phyloP scores from a whole-genome alignment of 2,329 filamentous ascomycete genomes.

The Microsporum ferrugineum region DNA sequence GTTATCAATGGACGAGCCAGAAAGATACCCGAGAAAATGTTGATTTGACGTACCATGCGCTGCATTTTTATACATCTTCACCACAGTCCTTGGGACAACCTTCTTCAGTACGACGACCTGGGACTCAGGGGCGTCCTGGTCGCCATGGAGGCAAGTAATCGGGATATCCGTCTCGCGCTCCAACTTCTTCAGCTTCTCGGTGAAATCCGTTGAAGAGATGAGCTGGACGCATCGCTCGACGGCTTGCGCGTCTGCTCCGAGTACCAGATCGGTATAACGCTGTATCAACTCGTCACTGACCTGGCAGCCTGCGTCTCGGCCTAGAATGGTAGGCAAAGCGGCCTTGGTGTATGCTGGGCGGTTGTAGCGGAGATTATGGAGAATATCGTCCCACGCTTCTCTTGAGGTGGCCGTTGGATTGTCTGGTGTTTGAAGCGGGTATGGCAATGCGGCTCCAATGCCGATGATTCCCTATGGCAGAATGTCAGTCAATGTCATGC shows the following conservation, averaged over 20 bases:
- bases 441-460: conserved; percentile 19
- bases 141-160: conserved; percentile 21
- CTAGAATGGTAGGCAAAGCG: conserved; percentile 17
- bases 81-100: conserved; percentile 16
- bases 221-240: conserved; percentile 22
- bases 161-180: conserved; percentile 12
- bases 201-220: conserved; percentile 20
- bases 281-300: conserved; percentile 14
- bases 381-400: conserved; percentile 20
- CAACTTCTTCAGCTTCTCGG: conserved; percentile 16
- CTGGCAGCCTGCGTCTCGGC: conserved; percentile 14
- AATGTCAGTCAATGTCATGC: background rate
- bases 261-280: conserved; percentile 18
- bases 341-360: conserved; percentile 16
- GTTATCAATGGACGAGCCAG: background rate
- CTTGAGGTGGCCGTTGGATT: conserved; percentile 18
- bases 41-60: conserved; percentile 17
- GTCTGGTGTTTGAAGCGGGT: conserved; percentile 14
- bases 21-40: background rate
- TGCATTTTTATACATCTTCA: conserved; percentile 22
- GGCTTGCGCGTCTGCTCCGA: conserved; percentile 19
- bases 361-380: conserved; percentile 17
- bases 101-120: conserved; percentile 17
- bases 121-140: conserved; percentile 20
- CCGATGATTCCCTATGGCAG: conserved; percentile 18